Conservation (phyloP, 2,329 filamentous ascomycete genomes). For the Apiospora pterosperma region DNA sequence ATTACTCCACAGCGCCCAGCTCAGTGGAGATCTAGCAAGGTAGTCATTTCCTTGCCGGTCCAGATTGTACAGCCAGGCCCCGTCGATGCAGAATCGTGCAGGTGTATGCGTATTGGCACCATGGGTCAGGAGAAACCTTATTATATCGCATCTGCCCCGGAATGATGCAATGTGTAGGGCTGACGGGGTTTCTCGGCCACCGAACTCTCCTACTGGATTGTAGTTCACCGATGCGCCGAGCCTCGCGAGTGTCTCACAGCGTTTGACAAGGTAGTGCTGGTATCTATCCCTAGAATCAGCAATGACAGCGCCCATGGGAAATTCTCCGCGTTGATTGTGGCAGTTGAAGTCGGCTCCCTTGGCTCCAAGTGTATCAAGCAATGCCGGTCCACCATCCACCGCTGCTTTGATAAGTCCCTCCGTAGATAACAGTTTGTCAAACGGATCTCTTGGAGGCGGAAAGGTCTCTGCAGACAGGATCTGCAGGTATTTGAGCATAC, state of each 20-base stretch:
- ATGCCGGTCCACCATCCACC: background rate
- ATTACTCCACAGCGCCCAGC: background rate
- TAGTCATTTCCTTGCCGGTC: background rate
- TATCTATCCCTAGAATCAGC: background rate
- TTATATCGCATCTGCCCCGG: fast-evolving
- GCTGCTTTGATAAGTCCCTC: background rate
- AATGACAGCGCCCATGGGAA: background rate
- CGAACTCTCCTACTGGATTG: background rate
- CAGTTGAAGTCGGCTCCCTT: background rate
- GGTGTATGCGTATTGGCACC: background rate
- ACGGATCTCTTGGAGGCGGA: background rate
- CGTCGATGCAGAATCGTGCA: background rate
- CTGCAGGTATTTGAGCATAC: background rate
- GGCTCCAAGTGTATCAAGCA: background rate
- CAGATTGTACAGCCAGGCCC: background rate
- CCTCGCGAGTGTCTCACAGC: background rate
- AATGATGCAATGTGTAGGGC: background rate
- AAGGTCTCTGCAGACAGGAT: background rate
- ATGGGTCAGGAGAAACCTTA: fast-evolving
- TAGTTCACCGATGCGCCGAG: background rate
- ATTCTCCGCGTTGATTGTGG: background rate
- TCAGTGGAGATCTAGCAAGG: background rate
- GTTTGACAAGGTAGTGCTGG: too few species aligned
- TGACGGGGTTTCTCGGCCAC: background rate
- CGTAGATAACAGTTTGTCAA: background rate